Evolutionary conservation across 78 protist genomes (phyloP).

Genomic region (Chrysochromulina tobinii): DNA sequence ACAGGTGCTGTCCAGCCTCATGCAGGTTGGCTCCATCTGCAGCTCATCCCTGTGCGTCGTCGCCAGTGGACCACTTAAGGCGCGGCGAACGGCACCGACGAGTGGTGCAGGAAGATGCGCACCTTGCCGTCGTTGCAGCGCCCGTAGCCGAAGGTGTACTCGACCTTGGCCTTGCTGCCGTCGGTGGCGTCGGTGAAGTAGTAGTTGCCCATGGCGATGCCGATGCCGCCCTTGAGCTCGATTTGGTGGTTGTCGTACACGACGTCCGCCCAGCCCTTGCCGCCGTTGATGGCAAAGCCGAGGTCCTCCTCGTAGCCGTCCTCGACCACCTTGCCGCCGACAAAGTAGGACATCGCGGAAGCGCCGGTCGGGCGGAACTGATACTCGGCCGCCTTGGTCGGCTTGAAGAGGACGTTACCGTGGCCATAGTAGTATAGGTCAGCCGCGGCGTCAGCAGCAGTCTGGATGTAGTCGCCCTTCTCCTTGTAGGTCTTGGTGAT

Average conservation of each 20-base stretch:
- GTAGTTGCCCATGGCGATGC: background rate
- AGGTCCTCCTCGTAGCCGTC: slow-evolving; percentile 10
- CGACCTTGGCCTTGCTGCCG: background rate
- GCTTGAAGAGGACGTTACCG: background rate
- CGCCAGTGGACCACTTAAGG: too few species aligned
- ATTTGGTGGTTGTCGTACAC: background rate
- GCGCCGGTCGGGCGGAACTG: too few species aligned
- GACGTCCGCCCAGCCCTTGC: slow-evolving; percentile 5
- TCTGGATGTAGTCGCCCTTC: background rate
- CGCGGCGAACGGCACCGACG: background rate
- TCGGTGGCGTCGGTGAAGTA: background rate
- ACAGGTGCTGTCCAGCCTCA: too few species aligned
- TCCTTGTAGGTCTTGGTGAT: background rate
- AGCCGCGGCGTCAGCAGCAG: slow-evolving; percentile 13
- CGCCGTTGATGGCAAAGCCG: slow-evolving; percentile 31
- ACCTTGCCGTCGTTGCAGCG: background rate
- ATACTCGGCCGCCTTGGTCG: too few species aligned
- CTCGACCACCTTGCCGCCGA: background rate
- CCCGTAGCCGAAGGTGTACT: slow-evolving; percentile 28
- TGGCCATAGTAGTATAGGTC: background rate
- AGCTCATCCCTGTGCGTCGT: too few species aligned
- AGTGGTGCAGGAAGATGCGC: background rate
- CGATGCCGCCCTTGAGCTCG: background rate
- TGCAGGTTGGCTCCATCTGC: too few species aligned
- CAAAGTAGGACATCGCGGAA: slow-evolving; percentile 5